Evolutionary conservation across 805 yeast species (phyloP).

Genomic region (Diddensiella caesifluorescens): DNA sequence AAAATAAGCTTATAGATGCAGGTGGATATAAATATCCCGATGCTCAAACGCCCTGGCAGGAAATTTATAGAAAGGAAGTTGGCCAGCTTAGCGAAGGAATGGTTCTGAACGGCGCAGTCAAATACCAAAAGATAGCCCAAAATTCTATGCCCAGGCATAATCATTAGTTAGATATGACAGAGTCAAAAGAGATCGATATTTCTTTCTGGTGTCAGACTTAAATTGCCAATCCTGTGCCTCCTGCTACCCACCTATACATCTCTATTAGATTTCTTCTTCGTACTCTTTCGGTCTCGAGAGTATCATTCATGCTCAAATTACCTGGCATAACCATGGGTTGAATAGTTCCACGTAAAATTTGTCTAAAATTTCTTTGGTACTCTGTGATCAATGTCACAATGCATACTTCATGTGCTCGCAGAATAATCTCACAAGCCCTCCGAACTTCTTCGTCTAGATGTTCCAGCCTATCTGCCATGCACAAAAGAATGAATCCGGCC

Average conservation of each 20-base stretch:
- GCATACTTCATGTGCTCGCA: conserved; percentile 32
- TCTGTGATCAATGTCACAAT: conserved; percentile 30
- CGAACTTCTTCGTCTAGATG: conserved; percentile 20
- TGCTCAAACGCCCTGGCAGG: conserved; percentile 31
- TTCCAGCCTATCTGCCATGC: conserved; percentile 22
- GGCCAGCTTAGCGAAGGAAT: conserved; percentile 26
- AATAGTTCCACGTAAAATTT: conserved; percentile 28
- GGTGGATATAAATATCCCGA: conserved; percentile 18
- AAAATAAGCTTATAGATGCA: conserved; percentile 9
- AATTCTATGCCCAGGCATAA: conserved; percentile 21
- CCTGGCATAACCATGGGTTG: conserved; percentile 6
- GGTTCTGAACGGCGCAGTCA: conserved; percentile 27
- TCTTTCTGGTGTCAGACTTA: too few species aligned
- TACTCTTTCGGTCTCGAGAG: conserved; percentile 1
- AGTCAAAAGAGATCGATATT: too few species aligned
- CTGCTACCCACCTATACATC: conserved; percentile 8
- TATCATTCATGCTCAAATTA: neutral
- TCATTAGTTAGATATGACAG: conserved; percentile 18
- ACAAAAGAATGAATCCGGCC: conserved; percentile 24
- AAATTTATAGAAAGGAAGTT: conserved; percentile 26
- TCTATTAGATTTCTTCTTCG: conserved; percentile 10
- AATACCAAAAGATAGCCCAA: conserved; percentile 24
- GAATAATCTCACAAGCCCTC: conserved; percentile 28
- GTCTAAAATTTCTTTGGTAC: conserved; percentile 29
- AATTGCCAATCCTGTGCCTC: conserved; percentile 13